A percentile compares a stretch with the other conserved stretches of the same genome.
phyloP scores from a whole-genome alignment of 345 rosid genomes.

The Durio zibethinus region DNA sequence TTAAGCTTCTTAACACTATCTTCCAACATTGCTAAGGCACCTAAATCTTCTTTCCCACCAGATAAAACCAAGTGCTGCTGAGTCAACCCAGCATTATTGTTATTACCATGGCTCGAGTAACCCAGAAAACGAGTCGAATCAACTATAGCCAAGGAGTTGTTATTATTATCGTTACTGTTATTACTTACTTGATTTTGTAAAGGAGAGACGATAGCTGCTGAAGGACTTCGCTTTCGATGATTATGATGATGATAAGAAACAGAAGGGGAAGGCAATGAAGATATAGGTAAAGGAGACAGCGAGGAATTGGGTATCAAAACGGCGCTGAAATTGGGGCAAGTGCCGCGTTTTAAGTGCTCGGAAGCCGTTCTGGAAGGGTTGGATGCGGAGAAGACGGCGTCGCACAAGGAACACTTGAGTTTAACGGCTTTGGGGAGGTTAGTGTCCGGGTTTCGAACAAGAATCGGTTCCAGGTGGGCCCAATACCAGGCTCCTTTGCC shows the following conservation, averaged over 20 bases:
- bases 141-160: slow-evolving; percentile 39
- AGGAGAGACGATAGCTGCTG: slow-evolving; percentile 19
- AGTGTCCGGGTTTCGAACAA: slow-evolving; percentile 40
- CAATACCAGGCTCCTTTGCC: slow-evolving; percentile 73
- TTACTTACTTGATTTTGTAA: slow-evolving; percentile 20
- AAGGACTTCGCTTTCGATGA: slow-evolving; percentile 41
- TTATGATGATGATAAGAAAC: slow-evolving; percentile 16
- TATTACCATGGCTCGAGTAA: slow-evolving; percentile 6
- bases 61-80: slow-evolving; percentile 49
- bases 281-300: slow-evolving; percentile 45
- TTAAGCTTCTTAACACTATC: slow-evolving; percentile 56
- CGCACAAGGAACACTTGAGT: slow-evolving; percentile 47
- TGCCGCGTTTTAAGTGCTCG: slow-evolving; percentile 54
- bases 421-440: slow-evolving; percentile 50
- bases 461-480: slow-evolving; percentile 52
- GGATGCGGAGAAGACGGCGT: slow-evolving; percentile 52
- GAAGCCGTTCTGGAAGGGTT: slow-evolving; percentile 58
- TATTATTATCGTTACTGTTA: slow-evolving; percentile 11
- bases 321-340: slow-evolving; percentile 46
- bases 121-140: slow-evolving; percentile 36
- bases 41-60: slow-evolving; percentile 54
- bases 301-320: slow-evolving; percentile 25
- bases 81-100: slow-evolving; percentile 16
- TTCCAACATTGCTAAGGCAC: slow-evolving; percentile 53
- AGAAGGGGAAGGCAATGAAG: slow-evolving; percentile 38